A percentile compares a stretch with the other conserved stretches of the same genome.
Evolutionary conservation across 2,329 filamentous ascomycete genomes (phyloP).

Genomic region (Furcasterigmium sp.): DNA sequence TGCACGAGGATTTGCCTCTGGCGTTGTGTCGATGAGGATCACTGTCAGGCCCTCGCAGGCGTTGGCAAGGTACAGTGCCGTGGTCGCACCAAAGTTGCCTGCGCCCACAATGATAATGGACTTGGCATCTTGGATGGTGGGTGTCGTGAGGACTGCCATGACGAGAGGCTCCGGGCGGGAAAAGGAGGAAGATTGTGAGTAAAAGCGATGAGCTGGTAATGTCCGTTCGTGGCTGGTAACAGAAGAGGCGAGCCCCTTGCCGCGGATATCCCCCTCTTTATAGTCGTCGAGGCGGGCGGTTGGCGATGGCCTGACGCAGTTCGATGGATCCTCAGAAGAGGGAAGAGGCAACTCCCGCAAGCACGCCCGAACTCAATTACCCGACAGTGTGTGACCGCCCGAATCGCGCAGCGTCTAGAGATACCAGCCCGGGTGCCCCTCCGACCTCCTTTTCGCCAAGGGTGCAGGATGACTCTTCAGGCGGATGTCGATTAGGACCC

Average conservation of each 20-base stretch:
- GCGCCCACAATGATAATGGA: constrained; percentile 33
- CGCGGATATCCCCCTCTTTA: no score
- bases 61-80: constrained; percentile 28
- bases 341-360: background rate
- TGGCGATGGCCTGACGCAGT: no score
- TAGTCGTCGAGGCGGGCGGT: no score
- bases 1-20: constrained; percentile 30
- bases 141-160: background rate
- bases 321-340: no score
- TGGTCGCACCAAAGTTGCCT: constrained; percentile 38
- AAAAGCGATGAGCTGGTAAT: no score
- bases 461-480: no score
- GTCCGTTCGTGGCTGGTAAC: no score
- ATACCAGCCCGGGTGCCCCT: background rate
- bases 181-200: no score
- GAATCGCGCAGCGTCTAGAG: background rate
- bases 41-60: constrained; percentile 19
- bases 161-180: no score
- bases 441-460: background rate
- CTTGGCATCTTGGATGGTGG: constrained; percentile 6
- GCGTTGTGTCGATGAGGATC: constrained; percentile 28
- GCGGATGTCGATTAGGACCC: no score
- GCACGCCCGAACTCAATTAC: background rate
- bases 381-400: background rate
- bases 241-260: no score